These are phyloP conservation scores for Spergularia azorica DNA, from an alignment of 179 eudicot species.

Conservation along the genomic window DNA sequence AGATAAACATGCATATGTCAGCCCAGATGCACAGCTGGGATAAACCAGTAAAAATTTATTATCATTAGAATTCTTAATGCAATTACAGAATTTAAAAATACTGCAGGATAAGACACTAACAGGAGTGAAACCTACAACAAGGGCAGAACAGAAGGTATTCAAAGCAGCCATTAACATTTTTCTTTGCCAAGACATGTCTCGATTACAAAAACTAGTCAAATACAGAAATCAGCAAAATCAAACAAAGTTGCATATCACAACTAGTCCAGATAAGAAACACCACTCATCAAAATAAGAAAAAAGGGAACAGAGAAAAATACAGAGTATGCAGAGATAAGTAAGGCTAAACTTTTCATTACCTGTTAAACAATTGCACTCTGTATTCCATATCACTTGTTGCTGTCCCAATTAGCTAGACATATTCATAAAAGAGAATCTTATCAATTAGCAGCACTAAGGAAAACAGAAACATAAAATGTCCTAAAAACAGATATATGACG, in stretches of 20 bases:
- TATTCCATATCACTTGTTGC: slow-evolving; percentile 72
- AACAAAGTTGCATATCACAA: background rate
- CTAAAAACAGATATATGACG: background rate
- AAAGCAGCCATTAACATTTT: background rate
- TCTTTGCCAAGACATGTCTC: background rate
- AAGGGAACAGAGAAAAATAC: background rate
- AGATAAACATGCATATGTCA: slow-evolving; percentile 25
- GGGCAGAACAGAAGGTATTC: too few species aligned
- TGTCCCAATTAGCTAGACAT: slow-evolving; percentile 58
- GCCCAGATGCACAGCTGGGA: slow-evolving; percentile 10
- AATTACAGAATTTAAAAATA: background rate
- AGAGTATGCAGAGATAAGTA: slow-evolving; percentile 5
- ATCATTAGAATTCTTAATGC: background rate
- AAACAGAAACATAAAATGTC: background rate
- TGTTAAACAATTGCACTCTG: slow-evolving; percentile 66
- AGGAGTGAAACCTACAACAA: background rate
- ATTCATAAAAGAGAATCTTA: background rate
- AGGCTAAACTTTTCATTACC: slow-evolving; percentile 36
- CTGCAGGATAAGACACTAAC: background rate
- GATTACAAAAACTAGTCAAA: background rate
- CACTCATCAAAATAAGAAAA: background rate
- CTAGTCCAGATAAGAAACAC: background rate
- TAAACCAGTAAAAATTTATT: background rate
- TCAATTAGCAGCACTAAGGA: background rate
- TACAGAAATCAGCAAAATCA: background rate